A percentile compares a stretch with the other conserved stretches of the same genome.
Evolutionary conservation across 441 rosid species (phyloP).

Genomic region (Pelargonium fulgidum): DNA sequence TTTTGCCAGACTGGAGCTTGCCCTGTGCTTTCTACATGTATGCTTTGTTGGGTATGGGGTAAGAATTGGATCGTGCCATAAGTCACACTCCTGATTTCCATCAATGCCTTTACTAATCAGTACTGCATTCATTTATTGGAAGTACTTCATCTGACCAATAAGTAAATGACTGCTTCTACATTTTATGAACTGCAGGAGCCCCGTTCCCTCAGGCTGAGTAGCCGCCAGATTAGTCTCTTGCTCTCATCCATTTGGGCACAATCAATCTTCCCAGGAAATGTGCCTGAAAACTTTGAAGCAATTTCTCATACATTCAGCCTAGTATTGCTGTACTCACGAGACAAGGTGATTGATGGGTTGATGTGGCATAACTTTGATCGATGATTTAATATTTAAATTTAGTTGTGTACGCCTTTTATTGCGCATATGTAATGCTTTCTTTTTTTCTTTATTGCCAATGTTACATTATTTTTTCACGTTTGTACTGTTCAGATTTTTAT

Average conservation of each 20-base stretch:
- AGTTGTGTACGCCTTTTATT: slow-evolving; percentile 9
- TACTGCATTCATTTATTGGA: slow-evolving; percentile 11
- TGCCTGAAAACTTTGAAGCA: slow-evolving; percentile 83
- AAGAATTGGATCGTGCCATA: neutral
- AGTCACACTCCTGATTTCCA: neutral
- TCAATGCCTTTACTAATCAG: slow-evolving; percentile 9
- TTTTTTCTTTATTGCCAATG: neutral
- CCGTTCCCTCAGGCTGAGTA: slow-evolving; percentile 70
- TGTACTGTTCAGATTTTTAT: neutral
- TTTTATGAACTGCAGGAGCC: slow-evolving; percentile 38
- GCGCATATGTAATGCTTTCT: slow-evolving; percentile 2
- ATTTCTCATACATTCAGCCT: slow-evolving; percentile 82
- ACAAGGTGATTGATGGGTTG: slow-evolving; percentile 46
- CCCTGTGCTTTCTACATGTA: neutral
- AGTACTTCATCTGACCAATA: slow-evolving; percentile 11
- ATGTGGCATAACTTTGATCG: slow-evolving; percentile 6
- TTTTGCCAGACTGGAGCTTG: neutral
- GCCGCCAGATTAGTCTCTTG: slow-evolving; percentile 74
- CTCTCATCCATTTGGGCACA: slow-evolving; percentile 92
- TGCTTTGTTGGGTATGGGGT: neutral
- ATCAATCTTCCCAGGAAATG: slow-evolving; percentile 72
- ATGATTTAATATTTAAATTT: neutral
- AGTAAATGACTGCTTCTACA: slow-evolving; percentile 17
- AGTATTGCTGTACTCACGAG: slow-evolving; percentile 62
- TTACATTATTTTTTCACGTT: neutral